Conservation (phyloP, 257 asterid genomes). For the Solanum sejunctum region DNA sequence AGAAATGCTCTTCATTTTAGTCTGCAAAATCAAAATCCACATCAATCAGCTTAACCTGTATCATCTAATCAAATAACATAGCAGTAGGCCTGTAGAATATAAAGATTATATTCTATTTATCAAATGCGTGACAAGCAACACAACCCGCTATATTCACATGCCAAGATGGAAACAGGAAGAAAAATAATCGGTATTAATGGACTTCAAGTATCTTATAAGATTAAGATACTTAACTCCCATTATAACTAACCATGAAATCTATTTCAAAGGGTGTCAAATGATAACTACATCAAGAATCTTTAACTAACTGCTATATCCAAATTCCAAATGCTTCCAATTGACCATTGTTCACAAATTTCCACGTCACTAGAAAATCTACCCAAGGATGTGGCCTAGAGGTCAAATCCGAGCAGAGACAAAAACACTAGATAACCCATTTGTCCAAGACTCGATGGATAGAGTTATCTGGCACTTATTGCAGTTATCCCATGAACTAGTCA, state of each 20-base stretch:
- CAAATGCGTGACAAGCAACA: neutral
- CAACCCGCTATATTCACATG: neutral
- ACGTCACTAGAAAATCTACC: neutral
- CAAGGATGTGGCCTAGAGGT: neutral
- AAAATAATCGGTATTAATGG: neutral
- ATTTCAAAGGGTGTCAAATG: neutral
- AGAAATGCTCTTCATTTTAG: constrained; percentile 15
- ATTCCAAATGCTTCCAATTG: neutral
- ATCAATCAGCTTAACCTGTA: neutral
- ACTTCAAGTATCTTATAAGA: neutral
- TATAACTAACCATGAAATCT: neutral
- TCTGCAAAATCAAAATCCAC: constrained; percentile 21
- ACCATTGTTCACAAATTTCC: neutral
- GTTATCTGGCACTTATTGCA: no score
- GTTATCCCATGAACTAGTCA: no score
- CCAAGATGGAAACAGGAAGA: neutral
- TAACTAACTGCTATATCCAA: neutral
- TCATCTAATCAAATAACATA: neutral
- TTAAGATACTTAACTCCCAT: neutral
- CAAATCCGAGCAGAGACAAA: no score
- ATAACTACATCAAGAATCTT: neutral
- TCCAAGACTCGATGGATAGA: no score
- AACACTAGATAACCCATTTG: no score
- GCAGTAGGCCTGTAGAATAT: neutral
- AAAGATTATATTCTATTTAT: neutral